Base-by-base conservation (phyloP, 495 filamentous ascomycete species). In the Penicillium subrubescens region DNA sequence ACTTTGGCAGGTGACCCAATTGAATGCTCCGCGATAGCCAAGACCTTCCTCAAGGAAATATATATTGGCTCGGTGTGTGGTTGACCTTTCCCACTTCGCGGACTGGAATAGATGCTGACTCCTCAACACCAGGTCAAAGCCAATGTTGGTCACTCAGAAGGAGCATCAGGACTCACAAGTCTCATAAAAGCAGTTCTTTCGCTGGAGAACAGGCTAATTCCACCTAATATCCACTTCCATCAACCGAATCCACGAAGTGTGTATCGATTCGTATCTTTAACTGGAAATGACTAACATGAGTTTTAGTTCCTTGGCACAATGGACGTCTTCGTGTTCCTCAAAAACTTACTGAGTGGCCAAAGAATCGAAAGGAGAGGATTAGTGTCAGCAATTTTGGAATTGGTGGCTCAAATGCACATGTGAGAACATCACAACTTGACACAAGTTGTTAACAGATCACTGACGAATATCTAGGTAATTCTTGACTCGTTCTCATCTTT, bases 1-100 rank as follows among this genome's bases (percentile, higher is more conserved):
- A 87, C 84, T 0, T 50, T 44, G 2, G 70, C 73, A 0, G 76
- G 76, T 2, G 77, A 81, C 60, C 61, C 66, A 1, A 31, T 71
- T n/a, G 79, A 80, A 52, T 31, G 39, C 8, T 57, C 54, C 4
- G 64, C 48, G 5, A 41, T 66, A 35, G 67, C 68, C 1, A 60
- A 65, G 8, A 73, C 55, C 21, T 61, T 60, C 25, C 15, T 10
- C 25, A 48, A 15, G 15, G 39, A 15, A 43, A n/a, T 56, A 29
- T 62, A 53, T 17, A 56, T 62, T 29, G 51, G 51, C 15, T 55
- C 60, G 12, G 60, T 62, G 3, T 12, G 50, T 53, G 0, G 0
- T 33, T 53, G 15, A 25, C 25, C 21, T 53, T 11, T 15, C 29
- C 11, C 31, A 14, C 17, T 3, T 3, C 8, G 15, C 12, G 4